phyloP scores from a whole-genome alignment of 257 asterid genomes.

The Oldenlandia corymbosa region DNA sequence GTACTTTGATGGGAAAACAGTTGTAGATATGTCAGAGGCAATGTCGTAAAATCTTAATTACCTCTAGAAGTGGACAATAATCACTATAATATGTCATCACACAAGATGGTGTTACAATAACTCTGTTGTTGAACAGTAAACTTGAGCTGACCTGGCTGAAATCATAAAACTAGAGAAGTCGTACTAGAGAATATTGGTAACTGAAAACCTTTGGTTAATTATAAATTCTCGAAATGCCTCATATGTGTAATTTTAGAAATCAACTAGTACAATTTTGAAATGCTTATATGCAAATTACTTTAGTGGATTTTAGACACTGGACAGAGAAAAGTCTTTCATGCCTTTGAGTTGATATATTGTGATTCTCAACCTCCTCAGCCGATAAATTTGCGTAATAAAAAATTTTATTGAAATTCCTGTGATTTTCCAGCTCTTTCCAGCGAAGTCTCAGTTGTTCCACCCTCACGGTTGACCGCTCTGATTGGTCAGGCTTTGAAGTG shows the following conservation, averaged over 20 bases:
- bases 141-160: neutral
- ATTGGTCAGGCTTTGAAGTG: slow-evolving; percentile 98
- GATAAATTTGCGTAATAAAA: neutral
- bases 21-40: neutral
- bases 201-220: too few species aligned
- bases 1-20: neutral
- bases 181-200: too few species aligned
- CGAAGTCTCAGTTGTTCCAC: slow-evolving; percentile 99
- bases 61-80: neutral
- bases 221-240: neutral
- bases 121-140: neutral
- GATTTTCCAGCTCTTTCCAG: slow-evolving; percentile 65
- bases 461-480: slow-evolving; percentile 92
- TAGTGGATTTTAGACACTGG: neutral
- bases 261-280: neutral
- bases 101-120: neutral
- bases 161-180: neutral
- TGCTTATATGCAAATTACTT: neutral
- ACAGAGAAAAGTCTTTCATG: neutral
- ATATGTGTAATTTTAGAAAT: neutral
- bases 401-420: slow-evolving; percentile 19
- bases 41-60: neutral
- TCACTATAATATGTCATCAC: neutral
- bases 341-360: slow-evolving; percentile 2
- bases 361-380: neutral